A percentile compares a stretch with the other conserved stretches of the same genome.
Evolutionary conservation across 2,329 filamentous ascomycete species (phyloP).

Genomic region (Talaromyces sp.): DNA sequence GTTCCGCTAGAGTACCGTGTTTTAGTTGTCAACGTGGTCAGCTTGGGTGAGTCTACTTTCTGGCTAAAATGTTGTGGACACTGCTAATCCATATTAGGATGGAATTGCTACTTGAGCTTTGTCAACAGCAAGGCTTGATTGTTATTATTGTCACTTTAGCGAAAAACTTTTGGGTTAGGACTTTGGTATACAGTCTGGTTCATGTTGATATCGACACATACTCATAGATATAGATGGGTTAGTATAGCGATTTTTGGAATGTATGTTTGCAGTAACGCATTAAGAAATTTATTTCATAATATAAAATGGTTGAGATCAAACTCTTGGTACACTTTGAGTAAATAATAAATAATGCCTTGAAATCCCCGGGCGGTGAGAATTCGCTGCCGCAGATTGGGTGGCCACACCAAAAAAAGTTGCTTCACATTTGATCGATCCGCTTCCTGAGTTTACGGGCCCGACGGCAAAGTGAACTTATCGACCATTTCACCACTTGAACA

Average conservation of each 20-base stretch:
- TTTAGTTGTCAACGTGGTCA: constrained; percentile 80
- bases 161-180: not conserved
- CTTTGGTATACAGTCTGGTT: not conserved
- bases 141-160: not conserved
- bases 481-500: constrained; percentile 6
- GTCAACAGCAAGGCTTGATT: constrained; percentile 48
- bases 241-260: not conserved
- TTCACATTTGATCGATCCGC: not conserved
- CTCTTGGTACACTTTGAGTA: not conserved
- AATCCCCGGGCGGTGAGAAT: constrained; percentile 1
- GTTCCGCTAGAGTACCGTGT: constrained; percentile 80
- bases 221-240: constrained; percentile 2
- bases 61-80: not conserved
- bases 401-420: constrained; percentile 16
- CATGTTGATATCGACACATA: constrained; percentile 17
- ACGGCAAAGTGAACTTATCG: constrained; percentile 14
- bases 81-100: constrained; percentile 38
- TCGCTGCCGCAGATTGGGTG: constrained; percentile 13
- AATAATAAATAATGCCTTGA: not conserved
- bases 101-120: constrained; percentile 58
- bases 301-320: too few species aligned
- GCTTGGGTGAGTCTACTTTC: constrained; percentile 53
- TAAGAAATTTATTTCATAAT: too few species aligned
- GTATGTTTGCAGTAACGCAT: not conserved
- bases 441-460: constrained; percentile 2